phyloP scores from a whole-genome alignment of 208 protist species.

The Leptomonas pyrrhocoris region DNA sequence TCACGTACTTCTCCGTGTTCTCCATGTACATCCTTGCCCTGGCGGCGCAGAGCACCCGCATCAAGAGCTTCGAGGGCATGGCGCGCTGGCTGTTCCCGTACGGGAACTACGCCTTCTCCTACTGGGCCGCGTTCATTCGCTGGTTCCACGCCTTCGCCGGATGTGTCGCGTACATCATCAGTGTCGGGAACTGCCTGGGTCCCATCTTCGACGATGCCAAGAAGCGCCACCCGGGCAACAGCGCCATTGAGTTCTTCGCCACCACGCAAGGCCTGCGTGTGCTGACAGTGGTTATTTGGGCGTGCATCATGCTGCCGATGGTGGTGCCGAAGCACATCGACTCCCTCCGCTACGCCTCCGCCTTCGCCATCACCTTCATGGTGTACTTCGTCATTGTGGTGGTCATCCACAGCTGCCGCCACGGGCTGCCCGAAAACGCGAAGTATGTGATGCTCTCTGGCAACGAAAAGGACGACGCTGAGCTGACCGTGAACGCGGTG shows the following conservation, averaged over 20 bases:
- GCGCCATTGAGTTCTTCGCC: slow-evolving; percentile 31
- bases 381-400: slow-evolving; percentile 54
- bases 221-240: slow-evolving; percentile 25
- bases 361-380: slow-evolving; percentile 54
- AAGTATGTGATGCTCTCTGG: slow-evolving; percentile 28
- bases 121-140: slow-evolving; percentile 44
- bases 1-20: slow-evolving; percentile 45
- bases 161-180: slow-evolving; percentile 46
- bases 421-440: slow-evolving; percentile 29
- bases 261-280: slow-evolving; percentile 28
- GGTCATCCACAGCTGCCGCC: slow-evolving; percentile 40
- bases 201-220: slow-evolving; percentile 35
- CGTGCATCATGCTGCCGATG: slow-evolving; percentile 58
- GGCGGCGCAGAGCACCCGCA: slow-evolving; percentile 36
- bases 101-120: slow-evolving; percentile 35
- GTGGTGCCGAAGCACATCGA: slow-evolving; percentile 66
- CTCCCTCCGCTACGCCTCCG: slow-evolving; percentile 63
- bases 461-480: slow-evolving; percentile 12
- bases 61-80: slow-evolving; percentile 49
- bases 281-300: slow-evolving; percentile 46
- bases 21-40: slow-evolving; percentile 50
- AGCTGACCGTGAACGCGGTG: slow-evolving; percentile 28
- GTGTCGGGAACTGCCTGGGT: slow-evolving; percentile 31
- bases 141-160: slow-evolving; percentile 39
- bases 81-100: slow-evolving; percentile 35